phyloP scores from a whole-genome alignment of 192 early-diverging fungal genomes.

The Podila epigama region DNA sequence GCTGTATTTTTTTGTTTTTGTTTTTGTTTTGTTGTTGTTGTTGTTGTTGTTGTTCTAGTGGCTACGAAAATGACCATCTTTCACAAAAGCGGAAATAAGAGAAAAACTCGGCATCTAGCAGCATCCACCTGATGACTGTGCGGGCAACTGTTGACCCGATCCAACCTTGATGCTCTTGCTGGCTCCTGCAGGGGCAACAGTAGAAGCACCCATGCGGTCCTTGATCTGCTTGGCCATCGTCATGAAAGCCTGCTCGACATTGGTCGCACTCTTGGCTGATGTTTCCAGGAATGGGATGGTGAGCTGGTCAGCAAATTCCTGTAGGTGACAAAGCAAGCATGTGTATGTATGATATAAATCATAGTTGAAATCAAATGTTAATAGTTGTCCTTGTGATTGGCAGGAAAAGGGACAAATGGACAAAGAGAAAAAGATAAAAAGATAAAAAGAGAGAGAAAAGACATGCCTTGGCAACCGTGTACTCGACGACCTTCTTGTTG shows the following conservation, averaged over 20 bases:
- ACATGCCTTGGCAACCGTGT: slow-evolving; percentile 69
- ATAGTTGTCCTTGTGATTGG: too few species aligned
- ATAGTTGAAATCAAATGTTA: too few species aligned
- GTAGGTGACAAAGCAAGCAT: slow-evolving; percentile 2
- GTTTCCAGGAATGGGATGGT: slow-evolving; percentile 97
- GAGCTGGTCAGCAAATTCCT: slow-evolving; percentile 93
- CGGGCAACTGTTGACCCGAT: slow-evolving; percentile 56
- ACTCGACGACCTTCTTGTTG: slow-evolving; percentile 89
- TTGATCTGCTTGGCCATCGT: slow-evolving; percentile 99
- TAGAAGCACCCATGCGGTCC: slow-evolving; percentile 79
- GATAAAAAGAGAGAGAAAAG: not conserved
- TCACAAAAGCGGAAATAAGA: too few species aligned
- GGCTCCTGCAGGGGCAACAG: slow-evolving; percentile 49
- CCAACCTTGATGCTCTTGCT: slow-evolving; percentile 63
- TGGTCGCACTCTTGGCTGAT: slow-evolving; percentile 95
- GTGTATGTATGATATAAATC: too few species aligned
- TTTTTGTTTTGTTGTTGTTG: too few species aligned
- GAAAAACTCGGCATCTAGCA: too few species aligned
- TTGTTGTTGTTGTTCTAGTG: too few species aligned
- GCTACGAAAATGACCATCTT: too few species aligned
- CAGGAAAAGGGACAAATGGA: not conserved
- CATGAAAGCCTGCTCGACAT: slow-evolving; percentile 99
- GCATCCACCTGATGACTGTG: slow-evolving; percentile 58
- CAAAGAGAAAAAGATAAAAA: not conserved
- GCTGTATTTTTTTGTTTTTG: too few species aligned